phyloP scores from a whole-genome alignment of 2,329 filamentous ascomycete genomes.

The Harringtonia aguacate region DNA sequence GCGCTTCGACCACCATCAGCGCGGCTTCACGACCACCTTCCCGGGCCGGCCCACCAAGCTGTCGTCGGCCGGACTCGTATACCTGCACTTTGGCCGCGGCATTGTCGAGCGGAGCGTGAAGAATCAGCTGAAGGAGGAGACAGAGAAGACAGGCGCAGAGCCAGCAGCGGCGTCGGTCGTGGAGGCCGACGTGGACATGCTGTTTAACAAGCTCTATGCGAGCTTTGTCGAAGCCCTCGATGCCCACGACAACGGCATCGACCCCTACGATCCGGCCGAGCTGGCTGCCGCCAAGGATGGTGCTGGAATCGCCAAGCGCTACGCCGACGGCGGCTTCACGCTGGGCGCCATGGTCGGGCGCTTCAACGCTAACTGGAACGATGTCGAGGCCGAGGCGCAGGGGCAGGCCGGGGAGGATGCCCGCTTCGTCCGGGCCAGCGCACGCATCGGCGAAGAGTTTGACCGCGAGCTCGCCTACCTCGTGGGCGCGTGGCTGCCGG shows the following conservation, averaged over 20 bases:
- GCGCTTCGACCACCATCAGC: conserved; percentile 97
- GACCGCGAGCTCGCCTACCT: conserved; percentile 69
- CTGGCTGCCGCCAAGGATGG: conserved; percentile 35
- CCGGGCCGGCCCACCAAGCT: conserved; percentile 78
- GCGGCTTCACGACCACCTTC: conserved; percentile 77
- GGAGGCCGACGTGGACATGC: conserved; percentile 54
- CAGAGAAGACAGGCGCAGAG: conserved; percentile 16
- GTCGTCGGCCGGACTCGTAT: conserved; percentile 86
- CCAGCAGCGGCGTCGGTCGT: conserved; percentile 18
- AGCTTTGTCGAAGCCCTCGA: conserved; percentile 94
- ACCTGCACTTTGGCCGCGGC: conserved; percentile 83
- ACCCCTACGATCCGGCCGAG: conserved; percentile 62
- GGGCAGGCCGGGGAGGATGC: conserved; percentile 69
- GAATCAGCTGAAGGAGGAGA: conserved; percentile 2
- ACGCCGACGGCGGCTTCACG: conserved; percentile 71
- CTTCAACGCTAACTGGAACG: conserved; percentile 74
- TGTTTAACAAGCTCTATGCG: conserved; percentile 85
- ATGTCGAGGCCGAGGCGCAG: conserved; percentile 42
- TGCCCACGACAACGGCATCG: conserved; percentile 94
- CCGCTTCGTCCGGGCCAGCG: conserved; percentile 66
- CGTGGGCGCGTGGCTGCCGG: conserved; percentile 72
- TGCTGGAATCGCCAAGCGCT: conserved; percentile 70
- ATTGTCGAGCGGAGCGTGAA: conserved; percentile 62
- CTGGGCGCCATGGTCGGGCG: conserved; percentile 75
- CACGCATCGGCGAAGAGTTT: conserved; percentile 84